Conservation (phyloP, 2,329 filamentous ascomycete genomes). For the Ascochyta clinopodiicola region DNA sequence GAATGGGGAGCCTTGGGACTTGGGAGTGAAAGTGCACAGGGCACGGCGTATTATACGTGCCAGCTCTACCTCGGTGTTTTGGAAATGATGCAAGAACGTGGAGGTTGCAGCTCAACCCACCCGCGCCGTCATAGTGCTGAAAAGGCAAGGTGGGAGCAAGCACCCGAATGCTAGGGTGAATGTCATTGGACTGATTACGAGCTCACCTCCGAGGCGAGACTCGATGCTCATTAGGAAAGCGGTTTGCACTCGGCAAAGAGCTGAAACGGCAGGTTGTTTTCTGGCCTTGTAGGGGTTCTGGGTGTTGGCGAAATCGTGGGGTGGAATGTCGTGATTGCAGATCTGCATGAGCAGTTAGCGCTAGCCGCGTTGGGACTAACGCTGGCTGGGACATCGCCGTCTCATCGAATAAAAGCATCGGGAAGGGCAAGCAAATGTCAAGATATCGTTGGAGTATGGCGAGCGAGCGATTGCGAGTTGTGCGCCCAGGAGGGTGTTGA, state of each 20-base stretch:
- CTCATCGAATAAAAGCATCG: not conserved
- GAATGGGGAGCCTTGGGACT: not conserved
- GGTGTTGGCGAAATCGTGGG: slow-evolving; percentile 38
- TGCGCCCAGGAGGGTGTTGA: not conserved
- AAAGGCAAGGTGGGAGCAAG: slow-evolving; percentile 7
- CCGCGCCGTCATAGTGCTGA: slow-evolving; percentile 13
- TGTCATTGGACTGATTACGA: slow-evolving; percentile 29
- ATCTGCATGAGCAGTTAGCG: slow-evolving; percentile 23
- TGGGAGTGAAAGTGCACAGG: not conserved
- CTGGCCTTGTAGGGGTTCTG: slow-evolving; percentile 6
- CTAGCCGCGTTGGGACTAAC: not conserved
- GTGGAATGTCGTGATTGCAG: slow-evolving; percentile 45
- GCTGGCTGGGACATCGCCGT: not conserved
- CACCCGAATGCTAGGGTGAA: slow-evolving; percentile 1
- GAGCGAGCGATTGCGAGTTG: not conserved
- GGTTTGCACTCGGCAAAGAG: not conserved
- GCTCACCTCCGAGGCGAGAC: slow-evolving; percentile 16
- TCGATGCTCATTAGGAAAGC: slow-evolving; percentile 15
- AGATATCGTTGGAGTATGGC: not conserved
- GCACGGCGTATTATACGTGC: slow-evolving; percentile 15
- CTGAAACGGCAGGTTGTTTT: slow-evolving; percentile 11
- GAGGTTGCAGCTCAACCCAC: slow-evolving; percentile 18
- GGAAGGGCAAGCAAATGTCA: not conserved
- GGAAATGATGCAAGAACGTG: slow-evolving; percentile 43
- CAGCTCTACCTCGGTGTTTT: not conserved